Evolutionary conservation across 495 filamentous ascomycete genomes (phyloP).

Genomic region (Penicillium tannophilum): DNA sequence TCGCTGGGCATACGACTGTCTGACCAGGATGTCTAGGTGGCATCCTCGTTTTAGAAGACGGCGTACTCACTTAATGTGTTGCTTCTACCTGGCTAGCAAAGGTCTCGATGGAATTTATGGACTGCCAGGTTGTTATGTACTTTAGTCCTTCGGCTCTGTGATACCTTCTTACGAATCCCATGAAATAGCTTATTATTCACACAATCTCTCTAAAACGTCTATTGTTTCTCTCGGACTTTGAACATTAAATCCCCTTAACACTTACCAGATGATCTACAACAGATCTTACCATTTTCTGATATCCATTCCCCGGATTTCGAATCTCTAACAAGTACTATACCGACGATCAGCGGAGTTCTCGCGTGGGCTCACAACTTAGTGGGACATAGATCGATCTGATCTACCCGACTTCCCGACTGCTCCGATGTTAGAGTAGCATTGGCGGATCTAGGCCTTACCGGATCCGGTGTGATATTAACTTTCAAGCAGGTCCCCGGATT

Average conservation of each 20-base stretch:
- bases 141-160: background rate
- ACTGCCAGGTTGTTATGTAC: conserved; percentile 1
- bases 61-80: conserved; percentile 4
- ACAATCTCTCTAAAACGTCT: background rate
- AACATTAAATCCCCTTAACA: too few relatives aligned
- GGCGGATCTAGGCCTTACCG: background rate
- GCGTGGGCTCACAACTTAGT: background rate
- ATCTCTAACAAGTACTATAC: background rate
- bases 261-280: too few relatives aligned
- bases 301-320: background rate
- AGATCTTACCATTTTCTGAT: background rate
- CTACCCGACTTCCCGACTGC: background rate
- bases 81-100: background rate
- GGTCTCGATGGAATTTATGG: conserved; percentile 1
- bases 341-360: background rate
- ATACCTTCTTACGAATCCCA: conserved; percentile 4
- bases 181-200: background rate
- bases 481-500: background rate
- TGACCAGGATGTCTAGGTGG: background rate
- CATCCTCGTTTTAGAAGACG: background rate
- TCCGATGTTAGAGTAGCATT: background rate
- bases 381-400: background rate
- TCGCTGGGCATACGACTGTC: conserved; percentile 2
- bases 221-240: too few relatives aligned
- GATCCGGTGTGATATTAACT: background rate